These are phyloP conservation scores for Aeminium ludgeri DNA, from an alignment of 495 filamentous ascomycete species.

Conservation along the genomic window DNA sequence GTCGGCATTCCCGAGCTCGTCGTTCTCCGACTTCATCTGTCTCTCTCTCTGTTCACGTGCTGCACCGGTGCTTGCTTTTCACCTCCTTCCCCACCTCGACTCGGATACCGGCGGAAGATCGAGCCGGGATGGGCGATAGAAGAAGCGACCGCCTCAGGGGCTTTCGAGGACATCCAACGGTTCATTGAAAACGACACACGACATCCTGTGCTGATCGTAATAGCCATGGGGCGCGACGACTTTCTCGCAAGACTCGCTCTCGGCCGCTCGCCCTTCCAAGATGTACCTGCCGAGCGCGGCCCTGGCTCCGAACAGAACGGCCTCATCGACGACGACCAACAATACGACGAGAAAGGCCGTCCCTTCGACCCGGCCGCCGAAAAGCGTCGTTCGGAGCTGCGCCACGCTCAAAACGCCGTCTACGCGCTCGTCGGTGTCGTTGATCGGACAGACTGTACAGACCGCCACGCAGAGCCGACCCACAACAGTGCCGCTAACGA, in stretches of 20 bases:
- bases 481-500: constrained; percentile 1
- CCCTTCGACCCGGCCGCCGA: constrained; percentile 22
- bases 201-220: too few species aligned
- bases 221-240: too few species aligned
- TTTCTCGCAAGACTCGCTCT: constrained; percentile 12
- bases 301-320: background rate
- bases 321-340: constrained; percentile 11
- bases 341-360: constrained; percentile 22
- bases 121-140: too few species aligned
- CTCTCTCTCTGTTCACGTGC: too few species aligned
- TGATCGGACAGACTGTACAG: constrained; percentile 5
- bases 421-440: constrained; percentile 24
- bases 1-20: too few species aligned
- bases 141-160: too few species aligned
- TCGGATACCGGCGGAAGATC: too few species aligned
- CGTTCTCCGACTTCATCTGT: too few species aligned
- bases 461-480: background rate
- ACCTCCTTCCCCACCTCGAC: too few species aligned
- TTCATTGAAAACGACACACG: too few species aligned
- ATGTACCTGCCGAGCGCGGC: background rate
- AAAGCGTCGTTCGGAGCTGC: constrained; percentile 14
- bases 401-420: constrained; percentile 24
- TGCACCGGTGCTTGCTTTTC: too few species aligned
- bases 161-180: too few species aligned
- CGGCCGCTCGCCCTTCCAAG: constrained; percentile 12